A percentile compares a stretch with the other conserved stretches of the same genome.
Evolutionary conservation across 2,329 filamentous ascomycete genomes (phyloP).

Genomic region (Xylariaceae sp.): DNA sequence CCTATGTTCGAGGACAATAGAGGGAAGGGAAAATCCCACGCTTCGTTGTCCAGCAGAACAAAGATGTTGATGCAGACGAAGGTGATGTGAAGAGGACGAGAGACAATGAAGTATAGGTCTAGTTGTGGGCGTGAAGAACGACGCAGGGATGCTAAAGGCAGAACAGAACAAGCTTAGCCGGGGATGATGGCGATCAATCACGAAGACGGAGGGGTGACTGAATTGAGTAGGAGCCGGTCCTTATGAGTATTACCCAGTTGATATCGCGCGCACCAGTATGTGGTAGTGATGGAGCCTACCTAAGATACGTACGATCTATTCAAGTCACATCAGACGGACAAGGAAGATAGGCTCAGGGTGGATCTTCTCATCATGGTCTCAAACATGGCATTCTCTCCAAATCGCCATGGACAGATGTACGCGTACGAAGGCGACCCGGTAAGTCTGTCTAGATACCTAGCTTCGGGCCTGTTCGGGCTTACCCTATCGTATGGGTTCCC

Average conservation of each 20-base stretch:
- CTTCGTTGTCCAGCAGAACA: constrained; percentile 6
- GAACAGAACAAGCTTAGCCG: not conserved
- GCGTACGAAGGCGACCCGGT: too few species aligned
- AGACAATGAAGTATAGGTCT: not conserved
- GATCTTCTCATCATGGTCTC: too few species aligned
- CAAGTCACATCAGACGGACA: too few species aligned
- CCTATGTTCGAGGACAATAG: constrained; percentile 14
- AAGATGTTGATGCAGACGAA: constrained; percentile 3
- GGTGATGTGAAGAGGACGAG: constrained; percentile 6
- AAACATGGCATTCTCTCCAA: too few species aligned
- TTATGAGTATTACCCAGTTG: not conserved
- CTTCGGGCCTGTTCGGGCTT: too few species aligned
- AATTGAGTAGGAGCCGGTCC: constrained; percentile 3
- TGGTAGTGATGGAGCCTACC: too few species aligned
- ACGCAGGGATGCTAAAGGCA: not conserved
- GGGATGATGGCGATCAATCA: constrained; percentile 7
- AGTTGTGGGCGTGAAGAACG: not conserved
- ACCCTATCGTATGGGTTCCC: too few species aligned
- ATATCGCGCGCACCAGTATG: not conserved
- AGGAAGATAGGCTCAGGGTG: too few species aligned
- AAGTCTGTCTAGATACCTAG: too few species aligned
- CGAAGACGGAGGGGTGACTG: not conserved
- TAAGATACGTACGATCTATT: too few species aligned
- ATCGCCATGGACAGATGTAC: too few species aligned
- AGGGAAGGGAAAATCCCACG: constrained; percentile 6